These are phyloP conservation scores for Fusarium sororula DNA, from an alignment of 2,329 filamentous ascomycete genomes.

Conservation along the genomic window DNA sequence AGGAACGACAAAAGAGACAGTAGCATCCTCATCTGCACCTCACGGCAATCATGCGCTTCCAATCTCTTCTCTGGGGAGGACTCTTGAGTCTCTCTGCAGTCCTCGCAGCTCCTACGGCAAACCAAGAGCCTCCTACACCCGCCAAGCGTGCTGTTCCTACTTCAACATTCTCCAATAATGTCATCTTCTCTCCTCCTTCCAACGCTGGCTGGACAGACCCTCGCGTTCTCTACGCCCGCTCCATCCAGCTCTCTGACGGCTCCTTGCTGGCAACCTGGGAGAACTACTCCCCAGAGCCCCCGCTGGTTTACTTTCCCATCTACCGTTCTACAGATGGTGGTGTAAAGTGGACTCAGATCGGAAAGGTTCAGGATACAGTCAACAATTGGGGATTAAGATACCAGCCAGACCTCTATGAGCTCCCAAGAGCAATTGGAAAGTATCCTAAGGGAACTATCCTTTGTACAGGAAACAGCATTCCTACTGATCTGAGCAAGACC, in stretches of 20 bases:
- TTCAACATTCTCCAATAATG: constrained; percentile 40
- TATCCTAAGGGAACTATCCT: constrained; percentile 72
- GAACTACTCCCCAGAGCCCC: constrained; percentile 66
- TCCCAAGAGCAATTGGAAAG: constrained; percentile 65
- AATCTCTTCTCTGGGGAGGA: constrained; percentile 25
- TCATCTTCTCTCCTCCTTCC: constrained; percentile 52
- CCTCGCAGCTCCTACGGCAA: constrained; percentile 35
- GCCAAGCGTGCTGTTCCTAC: constrained; percentile 24
- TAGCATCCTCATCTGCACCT: neutral
- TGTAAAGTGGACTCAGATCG: constrained; percentile 70
- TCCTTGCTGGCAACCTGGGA: constrained; percentile 64
- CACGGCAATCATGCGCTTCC: constrained; percentile 11
- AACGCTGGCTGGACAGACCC: constrained; percentile 53
- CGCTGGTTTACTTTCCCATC: constrained; percentile 64
- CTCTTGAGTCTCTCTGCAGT: constrained; percentile 29
- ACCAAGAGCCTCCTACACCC: constrained; percentile 7
- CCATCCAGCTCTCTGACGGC: constrained; percentile 55
- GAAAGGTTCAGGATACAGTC: constrained; percentile 69
- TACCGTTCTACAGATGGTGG: constrained; percentile 63
- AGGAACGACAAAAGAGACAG: neutral
- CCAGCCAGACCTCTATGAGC: constrained; percentile 74
- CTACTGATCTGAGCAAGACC: constrained; percentile 67
- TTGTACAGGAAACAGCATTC: constrained; percentile 68
- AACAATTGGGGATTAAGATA: constrained; percentile 75
- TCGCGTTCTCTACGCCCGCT: constrained; percentile 56